These are phyloP conservation scores for Russula abietina DNA, from an alignment of 768 basidiomycete genomes.

Conservation along the genomic window DNA sequence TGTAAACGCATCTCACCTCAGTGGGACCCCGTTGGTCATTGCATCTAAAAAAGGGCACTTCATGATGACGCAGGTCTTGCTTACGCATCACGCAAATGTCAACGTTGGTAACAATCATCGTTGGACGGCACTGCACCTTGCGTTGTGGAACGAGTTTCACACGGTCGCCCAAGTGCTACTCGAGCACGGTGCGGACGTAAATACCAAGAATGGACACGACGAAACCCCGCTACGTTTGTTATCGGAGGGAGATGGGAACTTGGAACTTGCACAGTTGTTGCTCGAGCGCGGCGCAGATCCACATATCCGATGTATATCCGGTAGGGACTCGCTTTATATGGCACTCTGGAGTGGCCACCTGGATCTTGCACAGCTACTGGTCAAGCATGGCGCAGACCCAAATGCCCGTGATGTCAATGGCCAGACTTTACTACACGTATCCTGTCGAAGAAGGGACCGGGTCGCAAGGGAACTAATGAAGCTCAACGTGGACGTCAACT, in stretches of 20 bases:
- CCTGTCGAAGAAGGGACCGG: neutral
- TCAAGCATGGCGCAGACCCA: neutral
- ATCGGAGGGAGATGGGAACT: neutral
- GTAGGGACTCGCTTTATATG: neutral
- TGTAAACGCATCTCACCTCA: too few species aligned
- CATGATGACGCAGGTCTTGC: too few species aligned
- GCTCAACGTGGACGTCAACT: neutral
- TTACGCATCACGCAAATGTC: neutral
- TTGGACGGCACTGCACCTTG: neutral
- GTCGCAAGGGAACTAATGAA: neutral
- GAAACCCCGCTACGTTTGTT: neutral
- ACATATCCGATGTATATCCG: neutral
- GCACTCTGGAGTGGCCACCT: neutral
- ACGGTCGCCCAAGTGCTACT: neutral
- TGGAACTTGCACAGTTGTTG: neutral
- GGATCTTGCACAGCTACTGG: neutral
- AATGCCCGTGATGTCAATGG: neutral
- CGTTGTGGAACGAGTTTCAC: too few species aligned
- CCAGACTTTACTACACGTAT: neutral
- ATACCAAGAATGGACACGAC: fast-evolving
- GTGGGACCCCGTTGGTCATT: too few species aligned
- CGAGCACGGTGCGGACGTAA: neutral
- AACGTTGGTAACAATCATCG: neutral
- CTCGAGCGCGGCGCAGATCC: too few species aligned
- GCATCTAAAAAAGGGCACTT: too few species aligned